Evolutionary conservation across 2,329 filamentous ascomycete genomes (phyloP).

Genomic region (Huntiella decipiens): DNA sequence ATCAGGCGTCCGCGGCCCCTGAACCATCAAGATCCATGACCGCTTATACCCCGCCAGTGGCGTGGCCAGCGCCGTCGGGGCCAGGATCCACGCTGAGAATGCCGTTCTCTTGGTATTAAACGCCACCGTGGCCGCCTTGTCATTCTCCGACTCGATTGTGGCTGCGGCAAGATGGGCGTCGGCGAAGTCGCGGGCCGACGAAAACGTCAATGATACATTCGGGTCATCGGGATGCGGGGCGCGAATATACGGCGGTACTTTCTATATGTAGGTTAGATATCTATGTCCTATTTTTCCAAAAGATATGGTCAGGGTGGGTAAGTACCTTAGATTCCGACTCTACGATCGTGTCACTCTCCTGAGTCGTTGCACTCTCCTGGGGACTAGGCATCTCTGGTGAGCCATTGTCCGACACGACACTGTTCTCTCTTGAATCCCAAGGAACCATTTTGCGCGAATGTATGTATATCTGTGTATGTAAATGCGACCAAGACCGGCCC

Average conservation of each 20-base stretch:
- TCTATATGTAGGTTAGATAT: not conserved
- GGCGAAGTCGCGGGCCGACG: conserved; percentile 6
- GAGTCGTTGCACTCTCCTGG: too few relatives aligned
- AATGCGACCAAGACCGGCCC: too few relatives aligned
- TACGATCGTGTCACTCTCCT: too few relatives aligned
- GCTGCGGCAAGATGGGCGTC: conserved; percentile 6
- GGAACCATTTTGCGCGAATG: too few relatives aligned
- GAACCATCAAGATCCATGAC: conserved; percentile 10
- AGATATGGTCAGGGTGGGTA: too few relatives aligned
- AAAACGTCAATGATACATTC: conserved; percentile 2
- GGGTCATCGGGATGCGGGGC: conserved; percentile 2
- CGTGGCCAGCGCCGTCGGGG: not conserved
- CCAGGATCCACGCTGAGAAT: conserved; percentile 10
- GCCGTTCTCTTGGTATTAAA: conserved; percentile 7
- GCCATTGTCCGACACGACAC: too few relatives aligned
- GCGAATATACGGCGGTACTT: not conserved
- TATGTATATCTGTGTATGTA: too few relatives aligned
- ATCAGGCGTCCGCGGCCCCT: not conserved
- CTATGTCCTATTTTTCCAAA: too few relatives aligned
- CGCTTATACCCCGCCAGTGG: conserved; percentile 3
- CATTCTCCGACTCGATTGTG: conserved; percentile 10
- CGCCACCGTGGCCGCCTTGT: not conserved
- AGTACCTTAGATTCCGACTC: too few relatives aligned
- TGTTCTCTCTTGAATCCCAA: too few relatives aligned
- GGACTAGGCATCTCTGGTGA: too few relatives aligned